These are phyloP conservation scores for Auriculariales sp. DNA, from an alignment of 768 basidiomycete genomes.

Conservation along the genomic window DNA sequence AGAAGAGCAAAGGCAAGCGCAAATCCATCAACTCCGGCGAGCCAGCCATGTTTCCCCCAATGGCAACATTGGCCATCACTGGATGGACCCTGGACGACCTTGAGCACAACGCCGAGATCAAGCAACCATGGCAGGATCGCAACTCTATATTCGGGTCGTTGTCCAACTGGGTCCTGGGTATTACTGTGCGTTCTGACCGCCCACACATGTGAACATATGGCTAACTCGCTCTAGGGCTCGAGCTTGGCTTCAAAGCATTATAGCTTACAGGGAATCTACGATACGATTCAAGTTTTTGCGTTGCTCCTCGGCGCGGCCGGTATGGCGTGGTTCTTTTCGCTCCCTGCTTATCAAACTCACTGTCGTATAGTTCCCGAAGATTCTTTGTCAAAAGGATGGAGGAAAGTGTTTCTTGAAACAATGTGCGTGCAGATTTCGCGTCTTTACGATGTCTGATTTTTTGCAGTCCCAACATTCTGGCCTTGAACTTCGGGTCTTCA, in stretches of 20 bases:
- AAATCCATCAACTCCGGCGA: not conserved
- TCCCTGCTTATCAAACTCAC: not conserved
- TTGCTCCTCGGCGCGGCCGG: constrained; percentile 54
- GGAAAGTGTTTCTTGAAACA: constrained; percentile 45
- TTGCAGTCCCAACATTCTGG: constrained; percentile 53
- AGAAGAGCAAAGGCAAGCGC: constrained; percentile 11
- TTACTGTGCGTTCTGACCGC: constrained; percentile 30
- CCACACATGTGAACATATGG: not conserved
- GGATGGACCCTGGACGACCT: constrained; percentile 42
- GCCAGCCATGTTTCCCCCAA: constrained; percentile 42
- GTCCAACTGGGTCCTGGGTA: constrained; percentile 33
- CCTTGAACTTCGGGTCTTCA: constrained; percentile 55
- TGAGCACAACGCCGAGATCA: constrained; percentile 34
- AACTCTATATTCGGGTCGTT: constrained; percentile 33
- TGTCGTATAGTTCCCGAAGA: constrained; percentile 23
- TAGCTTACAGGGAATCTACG: constrained; percentile 52
- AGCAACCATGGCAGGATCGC: constrained; percentile 42
- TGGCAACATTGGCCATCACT: constrained; percentile 36
- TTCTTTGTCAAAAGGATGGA: constrained; percentile 35
- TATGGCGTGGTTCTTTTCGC: constrained; percentile 13
- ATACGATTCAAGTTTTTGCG: constrained; percentile 59
- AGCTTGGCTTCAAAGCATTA: constrained; percentile 55
- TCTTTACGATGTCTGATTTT: constrained; percentile 4
- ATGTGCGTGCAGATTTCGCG: constrained; percentile 32
- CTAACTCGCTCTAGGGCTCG: constrained; percentile 34